Evolutionary conservation across 805 yeast species (phyloP).

Genomic region (Candida coleopterorum): DNA sequence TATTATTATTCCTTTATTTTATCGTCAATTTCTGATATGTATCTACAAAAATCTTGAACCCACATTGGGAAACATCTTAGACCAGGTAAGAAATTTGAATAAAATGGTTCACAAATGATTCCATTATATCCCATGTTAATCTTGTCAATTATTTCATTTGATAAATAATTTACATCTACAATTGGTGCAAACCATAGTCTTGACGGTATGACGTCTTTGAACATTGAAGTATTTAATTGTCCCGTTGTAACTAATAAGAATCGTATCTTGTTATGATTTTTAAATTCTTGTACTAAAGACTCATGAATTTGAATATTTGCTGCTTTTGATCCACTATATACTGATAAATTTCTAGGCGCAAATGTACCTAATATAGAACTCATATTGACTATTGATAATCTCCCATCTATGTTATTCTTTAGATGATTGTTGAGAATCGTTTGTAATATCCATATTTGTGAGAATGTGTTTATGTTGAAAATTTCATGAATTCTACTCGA

Average conservation of each 20-base stretch:
- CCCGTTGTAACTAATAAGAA: constrained; percentile 45
- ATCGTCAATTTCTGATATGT: constrained; percentile 35
- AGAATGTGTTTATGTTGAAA: constrained; percentile 28
- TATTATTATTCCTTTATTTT: constrained; percentile 16
- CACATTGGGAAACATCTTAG: constrained; percentile 38
- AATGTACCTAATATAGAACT: constrained; percentile 46
- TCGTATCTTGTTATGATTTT: constrained; percentile 18
- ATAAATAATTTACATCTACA: constrained; percentile 34
- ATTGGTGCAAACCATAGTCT: constrained; percentile 45
- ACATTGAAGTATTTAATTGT: constrained; percentile 47
- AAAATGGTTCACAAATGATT: constrained; percentile 40
- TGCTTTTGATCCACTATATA: constrained; percentile 49
- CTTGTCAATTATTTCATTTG: constrained; percentile 27
- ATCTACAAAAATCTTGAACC: constrained; percentile 31
- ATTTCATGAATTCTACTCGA: constrained; percentile 17
- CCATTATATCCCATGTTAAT: constrained; percentile 39
- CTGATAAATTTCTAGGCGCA: constrained; percentile 44
- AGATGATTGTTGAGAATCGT: constrained; percentile 19
- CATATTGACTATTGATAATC: constrained; percentile 36
- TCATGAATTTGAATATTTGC: constrained; percentile 42
- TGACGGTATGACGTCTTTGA: constrained; percentile 40
- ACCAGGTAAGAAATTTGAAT: constrained; percentile 41
- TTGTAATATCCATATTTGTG: constrained; percentile 24
- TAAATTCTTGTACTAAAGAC: constrained; percentile 37
- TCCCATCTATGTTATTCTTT: background rate